These are phyloP conservation scores for Thelephora terrestris DNA, from an alignment of 1,284 basidiomycete species.

Conservation along the genomic window DNA sequence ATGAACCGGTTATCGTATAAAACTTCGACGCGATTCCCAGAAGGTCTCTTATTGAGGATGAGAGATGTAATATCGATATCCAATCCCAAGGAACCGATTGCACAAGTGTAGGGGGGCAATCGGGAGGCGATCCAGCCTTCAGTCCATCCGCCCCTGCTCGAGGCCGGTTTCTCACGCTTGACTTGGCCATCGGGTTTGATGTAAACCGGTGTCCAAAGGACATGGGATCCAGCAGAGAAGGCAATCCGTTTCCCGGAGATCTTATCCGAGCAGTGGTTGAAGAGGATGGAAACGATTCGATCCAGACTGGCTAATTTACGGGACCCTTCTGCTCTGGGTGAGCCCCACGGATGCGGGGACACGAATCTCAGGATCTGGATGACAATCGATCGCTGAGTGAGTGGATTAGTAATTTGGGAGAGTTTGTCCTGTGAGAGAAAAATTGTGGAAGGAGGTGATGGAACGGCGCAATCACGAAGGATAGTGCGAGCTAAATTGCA, in stretches of 20 bases:
- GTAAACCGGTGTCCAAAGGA: slow-evolving; percentile 48
- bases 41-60: slow-evolving; percentile 16
- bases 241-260: slow-evolving; percentile 11
- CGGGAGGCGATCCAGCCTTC: slow-evolving; percentile 18
- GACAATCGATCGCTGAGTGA: slow-evolving; percentile 37
- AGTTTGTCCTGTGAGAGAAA: slow-evolving; percentile 31
- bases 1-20: slow-evolving; percentile 54
- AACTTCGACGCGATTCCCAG: slow-evolving; percentile 25
- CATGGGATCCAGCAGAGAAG: slow-evolving; percentile 45
- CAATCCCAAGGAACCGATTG: slow-evolving; percentile 7
- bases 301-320: slow-evolving; percentile 35
- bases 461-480: slow-evolving; percentile 23
- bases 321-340: slow-evolving; percentile 44
- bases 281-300: slow-evolving; percentile 38
- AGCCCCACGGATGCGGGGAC: slow-evolving; percentile 68
- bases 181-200: slow-evolving; percentile 12
- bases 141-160: slow-evolving; percentile 3
- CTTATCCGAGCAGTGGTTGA: slow-evolving; percentile 15
- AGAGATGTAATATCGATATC: slow-evolving; percentile 27
- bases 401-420: slow-evolving; percentile 23
- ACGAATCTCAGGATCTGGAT: slow-evolving; percentile 57
- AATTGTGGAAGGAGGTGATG: slow-evolving; percentile 42
- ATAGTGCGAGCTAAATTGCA: slow-evolving; percentile 13
- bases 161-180: slow-evolving; percentile 3
- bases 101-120: slow-evolving; percentile 7